Percentiles rank a stretch among this genome's conserved stretches.
Conservation (phyloP, 1,139 yeast species). For the Lodderomyces pseudojiufengensis region DNA sequence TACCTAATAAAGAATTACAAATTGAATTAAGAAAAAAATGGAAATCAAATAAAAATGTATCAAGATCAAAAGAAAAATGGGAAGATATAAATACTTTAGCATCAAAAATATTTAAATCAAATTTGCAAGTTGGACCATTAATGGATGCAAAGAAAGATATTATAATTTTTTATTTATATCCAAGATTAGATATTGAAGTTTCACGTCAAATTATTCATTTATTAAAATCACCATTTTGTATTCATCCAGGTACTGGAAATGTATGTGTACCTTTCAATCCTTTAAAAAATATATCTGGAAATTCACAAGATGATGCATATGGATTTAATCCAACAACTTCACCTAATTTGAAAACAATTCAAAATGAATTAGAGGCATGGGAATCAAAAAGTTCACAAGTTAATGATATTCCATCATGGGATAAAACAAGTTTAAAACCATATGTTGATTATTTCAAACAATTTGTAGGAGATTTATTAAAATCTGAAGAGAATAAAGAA, state of each 20-base stretch:
- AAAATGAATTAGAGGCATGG: constrained; percentile 50
- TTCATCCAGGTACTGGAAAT: constrained; percentile 97
- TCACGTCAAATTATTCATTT: constrained; percentile 87
- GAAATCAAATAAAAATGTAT: constrained; percentile 27
- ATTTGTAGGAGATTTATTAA: constrained; percentile 56
- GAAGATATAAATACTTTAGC: constrained; percentile 68
- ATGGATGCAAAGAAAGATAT: constrained; percentile 82
- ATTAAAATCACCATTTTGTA: constrained; percentile 95
- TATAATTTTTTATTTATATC: constrained; percentile 77
- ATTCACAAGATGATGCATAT: constrained; percentile 40
- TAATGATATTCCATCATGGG: constrained; percentile 43
- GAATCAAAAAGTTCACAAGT: constrained; percentile 20
- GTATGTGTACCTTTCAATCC: constrained; percentile 94
- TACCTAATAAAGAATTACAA: constrained; percentile 58
- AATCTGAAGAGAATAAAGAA: constrained; percentile 55
- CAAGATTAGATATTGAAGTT: constrained; percentile 90
- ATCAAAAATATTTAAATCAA: constrained; percentile 41
- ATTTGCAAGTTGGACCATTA: constrained; percentile 38
- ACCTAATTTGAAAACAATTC: constrained; percentile 67
- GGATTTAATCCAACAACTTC: constrained; percentile 77
- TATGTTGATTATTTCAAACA: constrained; percentile 67
- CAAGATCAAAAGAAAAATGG: constrained; percentile 63
- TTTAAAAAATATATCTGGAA: constrained; percentile 29
- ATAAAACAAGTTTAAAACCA: constrained; percentile 69
- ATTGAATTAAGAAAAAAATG: constrained; percentile 48